phyloP scores from a whole-genome alignment of 371 early-diverging fungal genomes.

The Mucor lusitanicus region DNA sequence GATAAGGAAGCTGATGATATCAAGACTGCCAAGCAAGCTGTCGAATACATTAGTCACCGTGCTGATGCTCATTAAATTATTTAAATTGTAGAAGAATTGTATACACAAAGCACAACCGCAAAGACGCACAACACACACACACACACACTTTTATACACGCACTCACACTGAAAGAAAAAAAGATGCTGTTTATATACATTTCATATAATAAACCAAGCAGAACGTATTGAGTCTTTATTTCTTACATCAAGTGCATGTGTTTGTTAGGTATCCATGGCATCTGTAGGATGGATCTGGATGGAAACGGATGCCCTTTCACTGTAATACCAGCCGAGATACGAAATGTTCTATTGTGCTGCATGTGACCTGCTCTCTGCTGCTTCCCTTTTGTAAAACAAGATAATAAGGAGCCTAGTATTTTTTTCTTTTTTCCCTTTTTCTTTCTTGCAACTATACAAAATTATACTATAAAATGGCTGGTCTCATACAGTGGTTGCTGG shows the following conservation, averaged over 20 bases:
- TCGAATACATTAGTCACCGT: slow-evolving; percentile 81
- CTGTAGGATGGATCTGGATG: too few relatives aligned
- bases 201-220: too few relatives aligned
- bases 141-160: neutral
- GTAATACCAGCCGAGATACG: neutral
- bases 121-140: neutral
- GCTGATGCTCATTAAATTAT: slow-evolving; percentile 74
- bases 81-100: neutral
- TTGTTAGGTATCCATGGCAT: too few relatives aligned
- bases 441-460: slow-evolving; percentile 4
- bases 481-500: slow-evolving; percentile 72
- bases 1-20: slow-evolving; percentile 97
- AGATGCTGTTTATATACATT: too few relatives aligned
- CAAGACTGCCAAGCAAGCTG: slow-evolving; percentile 84
- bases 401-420: slow-evolving; percentile 1
- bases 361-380: slow-evolving; percentile 2
- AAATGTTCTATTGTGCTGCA: neutral
- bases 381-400: neutral
- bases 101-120: neutral
- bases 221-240: too few relatives aligned
- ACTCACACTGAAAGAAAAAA: too few relatives aligned
- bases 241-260: too few relatives aligned
- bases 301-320: neutral
- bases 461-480: slow-evolving; percentile 57
- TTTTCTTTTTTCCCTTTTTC: slow-evolving; percentile 3